Base-by-base conservation (phyloP, 148 eudicot genomes). In the Beta vulgaris region DNA sequence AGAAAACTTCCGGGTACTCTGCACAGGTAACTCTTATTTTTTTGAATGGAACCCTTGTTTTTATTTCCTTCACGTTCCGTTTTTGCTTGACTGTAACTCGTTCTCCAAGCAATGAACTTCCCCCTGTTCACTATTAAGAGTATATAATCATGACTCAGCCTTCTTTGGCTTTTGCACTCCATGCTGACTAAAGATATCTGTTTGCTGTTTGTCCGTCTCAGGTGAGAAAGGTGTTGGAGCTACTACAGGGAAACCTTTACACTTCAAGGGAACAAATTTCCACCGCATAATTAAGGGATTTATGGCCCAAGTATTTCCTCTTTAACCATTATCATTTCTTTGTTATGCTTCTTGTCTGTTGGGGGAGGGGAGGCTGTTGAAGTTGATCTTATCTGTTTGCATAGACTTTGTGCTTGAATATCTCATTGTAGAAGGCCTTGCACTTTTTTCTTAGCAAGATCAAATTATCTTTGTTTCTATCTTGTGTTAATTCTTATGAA, bases 281-380 rank as follows among this genome's bases (percentile, higher is more conserved):
- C 98, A 95, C 77, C 98, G 98, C 25, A 85, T 95, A 76, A 95
- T 95, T 42, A 89, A 76, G 81, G 97, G 97, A 74, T 95, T 95
- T 81, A 95, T 95, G 98, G 98, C 96, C 32, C 98, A 95, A 77
- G 97, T 92, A 91, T 70, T 80, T 73, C 72, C 32, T 68, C 59
- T 23, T 35, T 58, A 36, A 39, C 42, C 36, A 13, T 28, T 37
- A 7, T 26, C 62, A 58, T 72, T 51, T 13, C 43, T 13, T 37
- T 36, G 61, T 70, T 66, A 53, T 55, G n/a, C 35, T 32, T 26
- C 46, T 15, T 29, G 25, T 69, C 14, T 28, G 72, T 18, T 28
- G 34, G 28, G 35, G 28, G 11, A 57, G 64, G 34, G 18, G 42
- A 16, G 51, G 13, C 43, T 57, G 73, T 5, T 76, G 66, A 23